Evolutionary conservation across 345 rosid species (phyloP).

Genomic region (Fremontodendron californicum): DNA sequence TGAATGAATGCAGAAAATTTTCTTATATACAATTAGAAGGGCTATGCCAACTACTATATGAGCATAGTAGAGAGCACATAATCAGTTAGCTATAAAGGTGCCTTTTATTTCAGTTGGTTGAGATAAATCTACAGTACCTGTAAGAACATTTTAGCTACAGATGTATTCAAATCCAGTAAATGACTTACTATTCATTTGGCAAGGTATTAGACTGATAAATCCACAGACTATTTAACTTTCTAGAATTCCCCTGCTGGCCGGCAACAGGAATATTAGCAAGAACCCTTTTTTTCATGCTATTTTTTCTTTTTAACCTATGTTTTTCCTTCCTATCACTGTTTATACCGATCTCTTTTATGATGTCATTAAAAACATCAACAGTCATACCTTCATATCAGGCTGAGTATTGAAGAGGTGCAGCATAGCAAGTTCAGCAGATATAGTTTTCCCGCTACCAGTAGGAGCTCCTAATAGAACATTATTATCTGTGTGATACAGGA

Average conservation of each 20-base stretch:
- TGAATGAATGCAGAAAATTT: background rate
- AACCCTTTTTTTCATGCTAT: constrained; percentile 4
- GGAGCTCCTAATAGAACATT: constrained; percentile 97
- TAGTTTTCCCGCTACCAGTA: constrained; percentile 98
- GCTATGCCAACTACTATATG: background rate
- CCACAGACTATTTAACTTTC: constrained; percentile 3
- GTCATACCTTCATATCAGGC: constrained; percentile 88
- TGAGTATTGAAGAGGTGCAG: constrained; percentile 85
- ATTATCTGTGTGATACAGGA: constrained; percentile 82
- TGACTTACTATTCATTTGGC: background rate
- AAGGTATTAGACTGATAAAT: background rate
- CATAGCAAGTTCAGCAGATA: constrained; percentile 99
- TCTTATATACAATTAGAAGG: background rate
- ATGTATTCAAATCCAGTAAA: background rate
- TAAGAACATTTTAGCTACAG: background rate
- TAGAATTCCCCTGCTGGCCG: background rate
- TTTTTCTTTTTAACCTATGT: background rate
- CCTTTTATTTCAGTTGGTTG: background rate
- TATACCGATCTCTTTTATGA: background rate
- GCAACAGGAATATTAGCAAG: constrained; percentile 2
- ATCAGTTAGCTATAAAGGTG: background rate
- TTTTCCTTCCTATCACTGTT: background rate
- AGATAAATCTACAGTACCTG: background rate
- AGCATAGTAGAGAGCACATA: background rate
- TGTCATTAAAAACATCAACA: constrained; percentile 13